phyloP scores from a whole-genome alignment of 192 early-diverging fungal species.

The Backusella parvicylindrica region DNA sequence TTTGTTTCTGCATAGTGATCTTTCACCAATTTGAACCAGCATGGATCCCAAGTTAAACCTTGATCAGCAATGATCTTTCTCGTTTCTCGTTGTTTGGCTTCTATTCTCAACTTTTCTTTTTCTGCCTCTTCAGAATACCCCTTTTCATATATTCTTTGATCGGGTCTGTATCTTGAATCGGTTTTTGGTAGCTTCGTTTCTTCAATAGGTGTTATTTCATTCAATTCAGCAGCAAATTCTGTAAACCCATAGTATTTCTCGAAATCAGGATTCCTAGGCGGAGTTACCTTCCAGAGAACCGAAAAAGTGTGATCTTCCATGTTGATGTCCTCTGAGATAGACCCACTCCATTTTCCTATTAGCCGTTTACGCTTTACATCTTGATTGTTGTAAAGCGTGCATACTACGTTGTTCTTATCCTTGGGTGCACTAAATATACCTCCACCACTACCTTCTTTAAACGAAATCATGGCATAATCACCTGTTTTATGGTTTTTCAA shows the following conservation, averaged over 20 bases:
- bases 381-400: slow-evolving; percentile 38
- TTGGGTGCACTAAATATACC: slow-evolving; percentile 59
- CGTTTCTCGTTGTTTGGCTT: slow-evolving; percentile 80
- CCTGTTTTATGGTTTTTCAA: slow-evolving; percentile 71
- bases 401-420: slow-evolving; percentile 67
- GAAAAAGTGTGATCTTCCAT: slow-evolving; percentile 51
- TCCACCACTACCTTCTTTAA: slow-evolving; percentile 70
- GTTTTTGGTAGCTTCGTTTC: slow-evolving; percentile 68
- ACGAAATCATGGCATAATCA: slow-evolving; percentile 65
- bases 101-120: slow-evolving; percentile 73
- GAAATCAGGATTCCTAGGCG: slow-evolving; percentile 56
- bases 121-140: slow-evolving; percentile 73
- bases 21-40: slow-evolving; percentile 42
- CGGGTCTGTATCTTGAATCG: slow-evolving; percentile 89
- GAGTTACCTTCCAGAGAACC: slow-evolving; percentile 78
- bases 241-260: slow-evolving; percentile 86
- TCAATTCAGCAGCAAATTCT: slow-evolving; percentile 81
- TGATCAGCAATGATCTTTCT: slow-evolving; percentile 62
- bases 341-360: slow-evolving; percentile 62
- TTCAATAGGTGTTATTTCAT: slow-evolving; percentile 77
- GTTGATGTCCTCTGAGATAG: slow-evolving; percentile 50
- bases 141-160: slow-evolving; percentile 86
- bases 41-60: slow-evolving; percentile 28
- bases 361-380: slow-evolving; percentile 47
- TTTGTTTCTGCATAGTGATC: slow-evolving; percentile 59